A percentile compares a stretch with the other conserved stretches of the same genome.
Conservation (phyloP, 768 basidiomycete genomes). For the Amylocystis lapponica region DNA sequence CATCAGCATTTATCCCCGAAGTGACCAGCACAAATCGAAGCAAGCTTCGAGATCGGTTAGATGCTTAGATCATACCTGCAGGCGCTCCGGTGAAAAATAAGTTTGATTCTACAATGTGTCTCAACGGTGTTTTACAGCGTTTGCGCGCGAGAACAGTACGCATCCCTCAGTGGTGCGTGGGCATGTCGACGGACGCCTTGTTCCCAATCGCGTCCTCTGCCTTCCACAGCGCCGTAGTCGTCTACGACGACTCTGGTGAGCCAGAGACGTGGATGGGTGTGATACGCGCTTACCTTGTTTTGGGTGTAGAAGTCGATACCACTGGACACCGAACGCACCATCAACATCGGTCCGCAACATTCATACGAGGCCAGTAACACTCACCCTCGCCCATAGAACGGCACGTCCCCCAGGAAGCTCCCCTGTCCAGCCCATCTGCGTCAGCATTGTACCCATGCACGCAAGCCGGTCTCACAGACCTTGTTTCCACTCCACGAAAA, state of each 20-base stretch:
- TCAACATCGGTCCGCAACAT: background rate
- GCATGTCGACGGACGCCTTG: constrained; percentile 83
- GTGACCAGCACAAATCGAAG: no score
- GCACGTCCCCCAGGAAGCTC: constrained; percentile 79
- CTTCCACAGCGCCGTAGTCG: constrained; percentile 89
- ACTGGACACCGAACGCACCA: constrained; percentile 28
- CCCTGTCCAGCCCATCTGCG: constrained; percentile 30
- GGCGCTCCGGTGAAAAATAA: no score
- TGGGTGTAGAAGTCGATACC: constrained; percentile 96
- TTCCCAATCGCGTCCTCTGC: constrained; percentile 77
- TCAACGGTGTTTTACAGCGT: background rate
- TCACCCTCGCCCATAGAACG: constrained; percentile 87
- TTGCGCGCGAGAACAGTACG: background rate
- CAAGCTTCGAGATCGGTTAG: no score
- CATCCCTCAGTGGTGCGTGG: constrained; percentile 62
- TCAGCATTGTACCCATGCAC: background rate
- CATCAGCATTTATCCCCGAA: no score
- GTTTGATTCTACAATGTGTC: background rate
- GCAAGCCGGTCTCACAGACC: constrained; percentile 25
- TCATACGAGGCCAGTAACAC: constrained; percentile 9
- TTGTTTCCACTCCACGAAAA: constrained; percentile 98
- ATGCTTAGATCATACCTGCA: no score
- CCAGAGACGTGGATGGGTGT: no score
- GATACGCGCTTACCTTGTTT: constrained; percentile 61
- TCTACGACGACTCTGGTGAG: constrained; percentile 38